Percentiles rank a stretch among this genome's conserved stretches.
phyloP scores from a whole-genome alignment of 371 early-diverging fungal species.

The Apophysomyces trapeziformis region DNA sequence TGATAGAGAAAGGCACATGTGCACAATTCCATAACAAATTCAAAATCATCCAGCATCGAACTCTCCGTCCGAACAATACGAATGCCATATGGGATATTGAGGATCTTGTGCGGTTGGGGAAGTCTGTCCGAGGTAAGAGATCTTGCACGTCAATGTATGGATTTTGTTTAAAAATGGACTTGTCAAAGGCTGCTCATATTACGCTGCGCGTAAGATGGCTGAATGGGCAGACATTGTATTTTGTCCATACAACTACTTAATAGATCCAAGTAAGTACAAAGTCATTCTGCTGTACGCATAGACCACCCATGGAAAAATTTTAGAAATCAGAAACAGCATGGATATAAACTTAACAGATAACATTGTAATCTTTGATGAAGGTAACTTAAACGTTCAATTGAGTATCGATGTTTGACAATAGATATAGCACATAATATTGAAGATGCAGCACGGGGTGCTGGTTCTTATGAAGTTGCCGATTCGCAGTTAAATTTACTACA shows the following conservation, averaged over 20 bases:
- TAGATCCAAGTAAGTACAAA: slow-evolving; percentile 66
- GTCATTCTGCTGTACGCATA: too few relatives aligned
- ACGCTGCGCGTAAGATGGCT: slow-evolving; percentile 63
- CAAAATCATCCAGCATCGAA: slow-evolving; percentile 20
- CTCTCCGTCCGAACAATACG: slow-evolving; percentile 10
- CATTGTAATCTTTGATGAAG: slow-evolving; percentile 91
- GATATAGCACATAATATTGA: slow-evolving; percentile 58
- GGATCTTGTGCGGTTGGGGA: slow-evolving; percentile 65
- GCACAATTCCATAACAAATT: slow-evolving; percentile 17
- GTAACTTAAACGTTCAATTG: slow-evolving; percentile 47
- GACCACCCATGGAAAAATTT: not conserved
- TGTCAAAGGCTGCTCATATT: slow-evolving; percentile 81
- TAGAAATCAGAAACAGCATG: slow-evolving; percentile 61
- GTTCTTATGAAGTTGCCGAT: slow-evolving; percentile 58
- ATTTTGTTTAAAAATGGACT: not conserved
- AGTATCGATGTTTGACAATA: not conserved
- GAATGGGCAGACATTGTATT: slow-evolving; percentile 81
- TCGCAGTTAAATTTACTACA: slow-evolving; percentile 33
- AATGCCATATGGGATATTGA: slow-evolving; percentile 72
- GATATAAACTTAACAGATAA: slow-evolving; percentile 62
- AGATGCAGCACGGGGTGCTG: slow-evolving; percentile 57
- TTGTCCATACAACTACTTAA: slow-evolving; percentile 93
- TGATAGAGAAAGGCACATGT: slow-evolving; percentile 43
- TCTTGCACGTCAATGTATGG: not conserved
- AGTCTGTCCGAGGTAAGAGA: slow-evolving; percentile 30